Evolutionary conservation across 2,329 filamentous ascomycete genomes (phyloP).

Genomic region (Colletotrichum higginsianum): DNA sequence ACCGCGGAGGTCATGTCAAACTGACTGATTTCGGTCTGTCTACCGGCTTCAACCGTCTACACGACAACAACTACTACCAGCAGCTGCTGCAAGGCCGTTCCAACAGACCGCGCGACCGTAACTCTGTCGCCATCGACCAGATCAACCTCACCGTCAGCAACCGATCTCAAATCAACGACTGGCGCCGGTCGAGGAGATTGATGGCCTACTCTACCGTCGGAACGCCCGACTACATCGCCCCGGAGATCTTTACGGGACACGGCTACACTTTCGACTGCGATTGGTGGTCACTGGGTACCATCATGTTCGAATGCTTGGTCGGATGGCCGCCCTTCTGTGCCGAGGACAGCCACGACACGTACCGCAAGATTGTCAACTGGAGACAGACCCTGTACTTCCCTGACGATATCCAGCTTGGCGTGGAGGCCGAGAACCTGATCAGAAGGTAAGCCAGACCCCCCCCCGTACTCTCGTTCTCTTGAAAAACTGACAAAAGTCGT

Average conservation of each 20-base stretch:
- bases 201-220: constrained; percentile 99
- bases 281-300: constrained; percentile 99
- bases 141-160: constrained; percentile 99
- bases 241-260: constrained; percentile 96
- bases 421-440: constrained; percentile 92
- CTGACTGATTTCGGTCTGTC: constrained; percentile 98
- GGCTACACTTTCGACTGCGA: constrained; percentile 98
- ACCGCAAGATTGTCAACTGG: constrained; percentile 99
- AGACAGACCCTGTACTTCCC: constrained; percentile 96
- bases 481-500: neutral
- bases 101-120: constrained; percentile 83
- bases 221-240: constrained; percentile 98
- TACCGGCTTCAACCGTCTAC: constrained; percentile 97
- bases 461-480: neutral
- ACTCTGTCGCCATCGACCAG: constrained; percentile 95
- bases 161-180: constrained; percentile 97
- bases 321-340: constrained; percentile 99
- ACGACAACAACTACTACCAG: constrained; percentile 99
- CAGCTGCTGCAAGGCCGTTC: constrained; percentile 89
- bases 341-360: constrained; percentile 97
- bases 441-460: constrained; percentile 75
- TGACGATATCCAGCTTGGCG: constrained; percentile 90
- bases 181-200: constrained; percentile 93
- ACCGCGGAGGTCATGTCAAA: constrained; percentile 97
- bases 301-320: constrained; percentile 99